A percentile compares a stretch with the other conserved stretches of the same genome.
These are phyloP conservation scores for Apiospora koreana DNA, from an alignment of 2,329 filamentous ascomycete genomes.

Conservation along the genomic window DNA sequence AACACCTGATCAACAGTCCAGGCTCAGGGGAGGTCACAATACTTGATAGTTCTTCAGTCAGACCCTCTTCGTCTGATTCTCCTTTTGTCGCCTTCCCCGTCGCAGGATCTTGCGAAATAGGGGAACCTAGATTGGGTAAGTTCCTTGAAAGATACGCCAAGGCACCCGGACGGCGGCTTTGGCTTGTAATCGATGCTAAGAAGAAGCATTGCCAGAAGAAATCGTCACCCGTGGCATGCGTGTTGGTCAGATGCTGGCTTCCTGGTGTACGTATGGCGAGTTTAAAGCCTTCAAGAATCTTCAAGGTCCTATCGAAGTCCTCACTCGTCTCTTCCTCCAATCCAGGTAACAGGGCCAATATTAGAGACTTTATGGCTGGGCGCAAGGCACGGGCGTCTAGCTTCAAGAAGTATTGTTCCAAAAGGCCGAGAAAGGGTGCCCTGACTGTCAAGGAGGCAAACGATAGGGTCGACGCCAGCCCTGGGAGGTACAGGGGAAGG, in stretches of 20 bases:
- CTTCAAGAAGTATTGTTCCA: slow-evolving; percentile 78
- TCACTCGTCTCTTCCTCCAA: slow-evolving; percentile 96
- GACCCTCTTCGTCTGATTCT: slow-evolving; percentile 37
- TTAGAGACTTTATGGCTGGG: slow-evolving; percentile 86
- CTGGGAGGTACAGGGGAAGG: slow-evolving; percentile 85
- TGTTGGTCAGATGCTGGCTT: slow-evolving; percentile 51
- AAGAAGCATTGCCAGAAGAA: slow-evolving; percentile 99
- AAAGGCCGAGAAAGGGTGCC: slow-evolving; percentile 78
- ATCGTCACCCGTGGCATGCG: slow-evolving; percentile 67
- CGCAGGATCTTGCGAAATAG: slow-evolving; percentile 34
- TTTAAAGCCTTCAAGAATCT: slow-evolving; percentile 77
- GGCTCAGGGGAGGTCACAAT: slow-evolving; percentile 88
- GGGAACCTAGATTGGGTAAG: slow-evolving; percentile 69
- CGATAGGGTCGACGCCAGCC: slow-evolving; percentile 83
- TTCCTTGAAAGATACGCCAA: slow-evolving; percentile 81
- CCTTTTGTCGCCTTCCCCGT: slow-evolving; percentile 32
- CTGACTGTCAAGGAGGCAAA: slow-evolving; percentile 94
- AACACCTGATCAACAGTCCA: slow-evolving; percentile 85
- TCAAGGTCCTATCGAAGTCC: slow-evolving; percentile 88
- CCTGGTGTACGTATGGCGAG: slow-evolving; percentile 59
- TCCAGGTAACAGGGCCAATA: slow-evolving; percentile 86
- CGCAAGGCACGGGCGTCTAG: slow-evolving; percentile 72
- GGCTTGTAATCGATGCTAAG: slow-evolving; percentile 86
- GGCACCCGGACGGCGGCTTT: slow-evolving; percentile 80
- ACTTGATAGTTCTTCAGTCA: slow-evolving; percentile 58